These are phyloP conservation scores for Suaeda aralocaspica DNA, from an alignment of 148 eudicot species.

Conservation along the genomic window DNA sequence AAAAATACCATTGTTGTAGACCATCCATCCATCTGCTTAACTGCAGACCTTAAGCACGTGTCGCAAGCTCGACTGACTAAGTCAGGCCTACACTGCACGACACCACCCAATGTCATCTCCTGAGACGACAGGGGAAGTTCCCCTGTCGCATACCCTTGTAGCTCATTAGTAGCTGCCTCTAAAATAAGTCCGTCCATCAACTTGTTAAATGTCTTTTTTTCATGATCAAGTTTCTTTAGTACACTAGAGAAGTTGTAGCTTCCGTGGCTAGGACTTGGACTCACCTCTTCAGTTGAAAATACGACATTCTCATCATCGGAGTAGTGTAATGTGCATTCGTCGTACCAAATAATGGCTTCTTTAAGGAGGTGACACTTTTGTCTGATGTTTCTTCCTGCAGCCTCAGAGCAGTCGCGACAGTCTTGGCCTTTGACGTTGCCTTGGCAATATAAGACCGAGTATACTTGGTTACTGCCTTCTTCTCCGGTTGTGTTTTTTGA, in stretches of 20 bases:
- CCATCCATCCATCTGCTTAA: slow-evolving; percentile 9
- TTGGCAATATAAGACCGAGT: slow-evolving; percentile 26
- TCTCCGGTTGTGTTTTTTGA: not conserved
- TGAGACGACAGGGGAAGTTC: not conserved
- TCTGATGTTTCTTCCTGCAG: not conserved
- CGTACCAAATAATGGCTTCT: slow-evolving; percentile 22
- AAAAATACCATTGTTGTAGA: slow-evolving; percentile 9
- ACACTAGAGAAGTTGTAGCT: not conserved
- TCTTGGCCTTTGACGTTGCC: slow-evolving; percentile 3
- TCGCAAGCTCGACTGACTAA: slow-evolving; percentile 10
- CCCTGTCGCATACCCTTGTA: slow-evolving; percentile 7
- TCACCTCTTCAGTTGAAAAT: not conserved
- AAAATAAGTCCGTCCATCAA: slow-evolving; percentile 6
- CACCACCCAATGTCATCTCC: not conserved
- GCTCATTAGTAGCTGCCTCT: not conserved
- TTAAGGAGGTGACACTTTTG: slow-evolving; percentile 2
- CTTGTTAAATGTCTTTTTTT: not conserved
- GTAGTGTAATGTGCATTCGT: slow-evolving; percentile 29
- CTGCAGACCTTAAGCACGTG: not conserved
- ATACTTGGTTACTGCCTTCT: not conserved
- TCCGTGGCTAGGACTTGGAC: not conserved
- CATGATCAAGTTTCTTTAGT: not conserved
- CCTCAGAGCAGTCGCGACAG: slow-evolving; percentile 21
- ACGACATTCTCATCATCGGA: slow-evolving; percentile 3
- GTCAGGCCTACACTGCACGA: slow-evolving; percentile 25